phyloP scores from a whole-genome alignment of 805 yeast species.

The Metschnikowia anglica region DNA sequence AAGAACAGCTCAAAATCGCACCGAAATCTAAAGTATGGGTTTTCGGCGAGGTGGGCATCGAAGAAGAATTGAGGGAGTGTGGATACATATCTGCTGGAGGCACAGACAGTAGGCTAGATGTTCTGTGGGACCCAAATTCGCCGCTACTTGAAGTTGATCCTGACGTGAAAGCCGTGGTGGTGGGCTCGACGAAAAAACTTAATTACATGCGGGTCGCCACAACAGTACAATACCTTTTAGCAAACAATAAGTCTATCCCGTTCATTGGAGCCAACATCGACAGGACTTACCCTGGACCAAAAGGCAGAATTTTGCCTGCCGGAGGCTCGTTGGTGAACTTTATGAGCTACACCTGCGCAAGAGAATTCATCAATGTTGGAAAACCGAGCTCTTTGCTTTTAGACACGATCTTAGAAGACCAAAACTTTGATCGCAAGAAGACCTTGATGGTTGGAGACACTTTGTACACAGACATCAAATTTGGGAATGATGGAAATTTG shows the following conservation, averaged over 20 bases:
- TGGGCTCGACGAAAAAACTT: slow-evolving; percentile 39
- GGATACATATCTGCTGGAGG: slow-evolving; percentile 41
- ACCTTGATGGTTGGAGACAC: slow-evolving; percentile 36
- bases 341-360: slow-evolving; percentile 36
- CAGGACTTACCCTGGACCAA: slow-evolving; percentile 40
- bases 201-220: slow-evolving; percentile 38
- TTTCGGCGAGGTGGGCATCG: slow-evolving; percentile 40
- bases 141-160: slow-evolving; percentile 34
- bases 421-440: neutral
- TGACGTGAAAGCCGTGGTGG: slow-evolving; percentile 41
- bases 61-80: slow-evolving; percentile 31
- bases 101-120: slow-evolving; percentile 28
- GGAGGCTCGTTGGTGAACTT: slow-evolving; percentile 42
- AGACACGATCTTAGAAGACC: neutral
- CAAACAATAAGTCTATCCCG: slow-evolving; percentile 31
- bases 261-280: slow-evolving; percentile 44
- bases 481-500: slow-evolving; percentile 40
- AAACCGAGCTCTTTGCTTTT: neutral
- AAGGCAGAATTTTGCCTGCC: slow-evolving; percentile 39
- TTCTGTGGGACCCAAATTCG: slow-evolving; percentile 26
- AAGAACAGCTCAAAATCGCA: slow-evolving; percentile 25
- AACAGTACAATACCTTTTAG: slow-evolving; percentile 39
- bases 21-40: slow-evolving; percentile 40
- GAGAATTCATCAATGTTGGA: slow-evolving; percentile 21
- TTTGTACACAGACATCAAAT: slow-evolving; percentile 41